These are phyloP conservation scores for Dalbergia cochinchinensis DNA, from an alignment of 306 rosid species.

Conservation along the genomic window DNA sequence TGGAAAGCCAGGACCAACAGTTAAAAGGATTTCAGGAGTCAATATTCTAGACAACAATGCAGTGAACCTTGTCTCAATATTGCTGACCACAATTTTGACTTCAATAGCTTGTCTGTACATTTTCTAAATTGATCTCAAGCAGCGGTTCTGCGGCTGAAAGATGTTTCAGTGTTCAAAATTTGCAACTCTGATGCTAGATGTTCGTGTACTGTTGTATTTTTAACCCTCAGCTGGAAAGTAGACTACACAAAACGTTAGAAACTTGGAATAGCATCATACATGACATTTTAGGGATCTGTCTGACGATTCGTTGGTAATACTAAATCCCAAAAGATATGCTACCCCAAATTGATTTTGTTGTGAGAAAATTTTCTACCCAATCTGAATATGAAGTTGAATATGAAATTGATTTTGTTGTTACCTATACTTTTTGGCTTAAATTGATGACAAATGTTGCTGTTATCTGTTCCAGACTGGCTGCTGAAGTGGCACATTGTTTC, in stretches of 20 bases:
- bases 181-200: constrained; percentile 32
- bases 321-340: constrained; percentile 21
- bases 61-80: constrained; percentile 77
- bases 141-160: background rate
- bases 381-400: constrained; percentile 6
- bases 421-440: background rate
- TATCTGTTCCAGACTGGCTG: background rate
- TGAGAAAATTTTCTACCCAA: background rate
- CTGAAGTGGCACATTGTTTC: background rate
- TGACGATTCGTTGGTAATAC: constrained; percentile 5
- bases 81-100: constrained; percentile 75
- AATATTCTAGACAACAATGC: constrained; percentile 86
- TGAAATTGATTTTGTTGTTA: too few species aligned
- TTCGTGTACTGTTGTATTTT: constrained; percentile 39
- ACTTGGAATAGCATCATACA: constrained; percentile 30
- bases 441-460: constrained; percentile 13
- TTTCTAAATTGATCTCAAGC: constrained; percentile 52
- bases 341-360: constrained; percentile 26
- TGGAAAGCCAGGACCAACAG: constrained; percentile 90
- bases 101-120: constrained; percentile 63
- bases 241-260: background rate
- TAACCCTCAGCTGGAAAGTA: background rate
- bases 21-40: constrained; percentile 78
- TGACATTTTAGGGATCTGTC: constrained; percentile 10
- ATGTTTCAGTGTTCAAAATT: constrained; percentile 29